Percentiles rank a stretch among this genome's conserved stretches.
These are phyloP conservation scores for Ceratobasidium sp. DNA, from an alignment of 1,284 basidiomycete genomes.

Conservation along the genomic window DNA sequence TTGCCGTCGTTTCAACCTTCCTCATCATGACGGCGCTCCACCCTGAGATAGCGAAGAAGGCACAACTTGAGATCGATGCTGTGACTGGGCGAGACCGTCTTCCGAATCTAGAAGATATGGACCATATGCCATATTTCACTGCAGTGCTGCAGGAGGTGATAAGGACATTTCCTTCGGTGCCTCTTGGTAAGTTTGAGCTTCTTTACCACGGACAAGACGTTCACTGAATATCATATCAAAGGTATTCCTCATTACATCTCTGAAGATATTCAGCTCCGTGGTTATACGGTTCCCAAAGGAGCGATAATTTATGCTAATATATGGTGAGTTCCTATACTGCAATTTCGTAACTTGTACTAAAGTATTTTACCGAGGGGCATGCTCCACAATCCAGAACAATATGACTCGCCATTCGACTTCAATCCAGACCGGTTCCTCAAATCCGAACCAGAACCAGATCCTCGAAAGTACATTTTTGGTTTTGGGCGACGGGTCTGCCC, in stretches of 20 bases:
- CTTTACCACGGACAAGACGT: neutral
- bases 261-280: slow-evolving; percentile 22
- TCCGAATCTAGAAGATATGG: slow-evolving; percentile 31
- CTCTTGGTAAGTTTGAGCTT: slow-evolving; percentile 17
- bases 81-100: slow-evolving; percentile 31
- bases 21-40: slow-evolving; percentile 45
- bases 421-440: slow-evolving; percentile 47
- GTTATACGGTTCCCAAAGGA: slow-evolving; percentile 30
- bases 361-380: slow-evolving; percentile 27
- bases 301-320: slow-evolving; percentile 20
- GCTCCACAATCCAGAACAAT: slow-evolving; percentile 45
- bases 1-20: slow-evolving; percentile 36
- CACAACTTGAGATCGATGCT: slow-evolving; percentile 38
- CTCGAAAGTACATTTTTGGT: slow-evolving; percentile 31
- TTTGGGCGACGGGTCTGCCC: slow-evolving; percentile 45
- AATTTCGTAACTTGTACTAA: neutral
- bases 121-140: slow-evolving; percentile 37
- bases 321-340: slow-evolving; percentile 5
- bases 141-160: slow-evolving; percentile 40
- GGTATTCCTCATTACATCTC: slow-evolving; percentile 10
- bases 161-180: slow-evolving; percentile 33
- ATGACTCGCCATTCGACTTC: slow-evolving; percentile 42
- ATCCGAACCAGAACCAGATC: slow-evolving; percentile 40
- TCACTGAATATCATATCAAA: neutral
- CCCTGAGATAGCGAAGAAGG: slow-evolving; percentile 20